These are phyloP conservation scores for Talaromyces sp. DNA, from an alignment of 2,329 filamentous ascomycete genomes.

Conservation along the genomic window DNA sequence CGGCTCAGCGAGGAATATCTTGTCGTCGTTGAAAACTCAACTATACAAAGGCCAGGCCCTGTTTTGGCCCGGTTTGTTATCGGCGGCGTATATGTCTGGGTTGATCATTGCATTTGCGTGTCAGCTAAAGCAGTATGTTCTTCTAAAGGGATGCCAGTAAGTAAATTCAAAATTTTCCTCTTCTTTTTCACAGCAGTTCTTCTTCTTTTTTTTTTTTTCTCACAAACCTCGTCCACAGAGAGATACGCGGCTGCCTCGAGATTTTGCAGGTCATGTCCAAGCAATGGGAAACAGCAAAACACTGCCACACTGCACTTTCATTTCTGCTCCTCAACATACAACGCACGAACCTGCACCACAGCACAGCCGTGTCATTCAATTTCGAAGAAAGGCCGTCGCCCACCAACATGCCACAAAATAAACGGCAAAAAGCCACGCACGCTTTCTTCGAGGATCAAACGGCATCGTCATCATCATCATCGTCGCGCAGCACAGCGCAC, in stretches of 20 bases:
- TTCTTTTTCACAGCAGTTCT: too few relatives aligned
- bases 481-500: not conserved
- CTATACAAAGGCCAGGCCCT: conserved; percentile 26
- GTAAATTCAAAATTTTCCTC: too few relatives aligned
- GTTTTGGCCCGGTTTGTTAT: conserved; percentile 36
- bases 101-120: conserved; percentile 38
- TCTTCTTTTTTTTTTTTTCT: too few relatives aligned
- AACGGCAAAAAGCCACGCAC: not conserved
- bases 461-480: too few relatives aligned
- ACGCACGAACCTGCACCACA: conserved; percentile 12
- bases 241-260: conserved; percentile 29
- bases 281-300: conserved; percentile 36
- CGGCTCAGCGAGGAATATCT: conserved; percentile 32
- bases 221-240: conserved; percentile 16
- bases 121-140: conserved; percentile 34
- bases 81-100: conserved; percentile 37
- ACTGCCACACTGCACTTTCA: conserved; percentile 32
- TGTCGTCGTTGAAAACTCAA: conserved; percentile 31
- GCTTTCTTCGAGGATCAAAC: not conserved
- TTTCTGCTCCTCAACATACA: conserved; percentile 28
- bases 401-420: not conserved
- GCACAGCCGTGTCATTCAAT: not conserved
- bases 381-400: not conserved
- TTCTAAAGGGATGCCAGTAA: conserved; percentile 28
- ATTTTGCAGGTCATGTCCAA: conserved; percentile 30